Percentiles rank a stretch among this genome's conserved stretches.
Conservation (phyloP, 768 basidiomycete species). For the Suillus subaureus region DNA sequence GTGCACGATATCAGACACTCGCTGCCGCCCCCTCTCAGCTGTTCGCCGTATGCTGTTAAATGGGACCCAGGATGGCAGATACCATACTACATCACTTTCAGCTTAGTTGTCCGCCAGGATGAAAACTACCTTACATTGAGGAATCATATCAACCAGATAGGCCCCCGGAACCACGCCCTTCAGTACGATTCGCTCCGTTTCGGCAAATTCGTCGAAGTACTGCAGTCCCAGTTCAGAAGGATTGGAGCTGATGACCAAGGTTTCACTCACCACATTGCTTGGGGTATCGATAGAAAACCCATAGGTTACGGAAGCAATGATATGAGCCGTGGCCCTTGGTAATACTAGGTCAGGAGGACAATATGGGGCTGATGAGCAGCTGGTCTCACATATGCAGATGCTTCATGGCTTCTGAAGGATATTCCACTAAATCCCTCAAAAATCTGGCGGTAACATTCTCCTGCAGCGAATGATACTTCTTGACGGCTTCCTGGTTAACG, state of each 20-base stretch:
- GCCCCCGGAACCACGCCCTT: slow-evolving; percentile 11
- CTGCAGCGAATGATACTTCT: slow-evolving; percentile 11
- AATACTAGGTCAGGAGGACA: neutral
- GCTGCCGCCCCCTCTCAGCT: slow-evolving; percentile 7
- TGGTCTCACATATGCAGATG: slow-evolving; percentile 6
- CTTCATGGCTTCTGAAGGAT: slow-evolving; percentile 9
- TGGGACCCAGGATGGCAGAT: slow-evolving; percentile 25
- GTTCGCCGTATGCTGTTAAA: slow-evolving; percentile 14
- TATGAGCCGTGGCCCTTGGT: slow-evolving; percentile 10
- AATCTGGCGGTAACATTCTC: slow-evolving; percentile 11
- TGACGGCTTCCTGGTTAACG: slow-evolving; percentile 7
- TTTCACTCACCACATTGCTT: slow-evolving; percentile 3
- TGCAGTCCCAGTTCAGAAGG: neutral
- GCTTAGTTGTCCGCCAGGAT: neutral
- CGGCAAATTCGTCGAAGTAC: slow-evolving; percentile 11
- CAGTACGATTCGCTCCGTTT: slow-evolving; percentile 11
- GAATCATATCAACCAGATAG: slow-evolving; percentile 13
- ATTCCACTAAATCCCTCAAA: slow-evolving; percentile 9
- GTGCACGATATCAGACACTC: slow-evolving; percentile 1
- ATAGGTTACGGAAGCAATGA: slow-evolving; percentile 11
- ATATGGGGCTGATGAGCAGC: neutral
- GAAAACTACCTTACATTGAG: slow-evolving; percentile 3
- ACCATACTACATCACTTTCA: slow-evolving; percentile 18
- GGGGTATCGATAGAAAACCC: slow-evolving; percentile 11
- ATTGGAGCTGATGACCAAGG: neutral